Evolutionary conservation across 768 basidiomycete species (phyloP), one percentile per base, ranked within the genome.

Genomic region (Tulasnella sp.): DNA sequence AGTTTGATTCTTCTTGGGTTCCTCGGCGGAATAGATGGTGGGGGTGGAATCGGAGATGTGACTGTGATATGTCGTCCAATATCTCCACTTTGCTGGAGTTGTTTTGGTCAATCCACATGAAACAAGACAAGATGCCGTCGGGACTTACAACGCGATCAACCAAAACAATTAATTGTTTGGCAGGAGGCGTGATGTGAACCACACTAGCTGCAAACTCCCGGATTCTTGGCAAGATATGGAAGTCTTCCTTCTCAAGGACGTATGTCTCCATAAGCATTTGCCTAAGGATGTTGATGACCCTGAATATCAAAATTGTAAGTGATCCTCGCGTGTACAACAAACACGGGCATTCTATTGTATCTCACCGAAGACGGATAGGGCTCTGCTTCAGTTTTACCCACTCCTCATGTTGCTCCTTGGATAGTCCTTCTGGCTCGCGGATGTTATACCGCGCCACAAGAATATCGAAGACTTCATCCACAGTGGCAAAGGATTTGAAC

Each of bases 251-350:
- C 57, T 89, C 90, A 46, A 93, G 70, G 58, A 86, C 72, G 66
- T 86, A 75, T 24, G 84, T 82, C 48, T 88, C 85, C 28, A 75
- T 76, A 24, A 98, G 71, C 83, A 96, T 89, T 4, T 85, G 72
- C 63, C 87, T 88, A 61, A 99, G 74, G 0, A 83, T 83, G 59
- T 98, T 98, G 56, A 92, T 70, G 15, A 96, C 90, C 16, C 91
- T 87, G 58, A 3, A 28, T 44, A 24, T 33, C n/a, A 22, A 8
- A 27, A 24, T 8, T 15, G 22, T 28, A 43, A 34, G 20, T 19
- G 19, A 22, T 12, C 8, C 13, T 20, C 39, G 7, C 33, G n/a
- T 25, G n/a, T 19, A 7, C 8, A 1, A 29, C 13, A 20, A 2
- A 29, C 2, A 5, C 27, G 4, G 9, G 27, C 32, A 12, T 22